phyloP scores from a whole-genome alignment of 345 rosid genomes.

The Euphorbia pulcherrima region DNA sequence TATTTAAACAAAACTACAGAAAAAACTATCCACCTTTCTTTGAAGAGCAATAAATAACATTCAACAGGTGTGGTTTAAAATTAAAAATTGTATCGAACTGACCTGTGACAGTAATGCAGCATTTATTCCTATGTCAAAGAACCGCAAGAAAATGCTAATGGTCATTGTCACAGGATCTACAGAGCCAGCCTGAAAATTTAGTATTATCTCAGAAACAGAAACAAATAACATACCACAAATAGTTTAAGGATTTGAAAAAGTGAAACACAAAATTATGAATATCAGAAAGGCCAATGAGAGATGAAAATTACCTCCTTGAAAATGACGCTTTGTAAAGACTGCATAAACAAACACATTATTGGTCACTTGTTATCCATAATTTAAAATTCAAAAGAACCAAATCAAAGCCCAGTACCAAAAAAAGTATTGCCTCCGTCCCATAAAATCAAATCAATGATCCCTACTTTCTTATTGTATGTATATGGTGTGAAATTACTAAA shows the following conservation, averaged over 20 bases:
- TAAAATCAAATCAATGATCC: too few species aligned
- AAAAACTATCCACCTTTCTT: not conserved
- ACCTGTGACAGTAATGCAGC: slow-evolving; percentile 90
- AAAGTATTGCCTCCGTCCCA: too few species aligned
- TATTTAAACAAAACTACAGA: not conserved
- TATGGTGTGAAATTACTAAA: too few species aligned
- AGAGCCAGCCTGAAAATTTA: slow-evolving; percentile 76
- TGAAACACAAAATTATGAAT: not conserved
- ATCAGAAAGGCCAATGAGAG: not conserved
- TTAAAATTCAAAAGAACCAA: not conserved
- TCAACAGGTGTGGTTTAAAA: not conserved
- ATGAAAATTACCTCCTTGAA: slow-evolving; percentile 74
- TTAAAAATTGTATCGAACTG: slow-evolving; percentile 10
- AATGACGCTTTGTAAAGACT: slow-evolving; percentile 95
- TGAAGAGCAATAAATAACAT: not conserved
- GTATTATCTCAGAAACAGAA: not conserved
- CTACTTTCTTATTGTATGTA: too few species aligned
- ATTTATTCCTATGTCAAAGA: slow-evolving; percentile 89
- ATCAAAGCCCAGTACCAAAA: not conserved
- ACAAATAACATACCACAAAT: slow-evolving; percentile 2
- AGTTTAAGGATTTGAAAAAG: slow-evolving; percentile 4
- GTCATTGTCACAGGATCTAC: slow-evolving; percentile 93
- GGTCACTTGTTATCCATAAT: slow-evolving; percentile 14
- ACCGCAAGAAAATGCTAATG: slow-evolving; percentile 80
- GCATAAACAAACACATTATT: slow-evolving; percentile 36